Conservation (phyloP, 1,284 basidiomycete species). For the Trichosporon ovoides region DNA sequence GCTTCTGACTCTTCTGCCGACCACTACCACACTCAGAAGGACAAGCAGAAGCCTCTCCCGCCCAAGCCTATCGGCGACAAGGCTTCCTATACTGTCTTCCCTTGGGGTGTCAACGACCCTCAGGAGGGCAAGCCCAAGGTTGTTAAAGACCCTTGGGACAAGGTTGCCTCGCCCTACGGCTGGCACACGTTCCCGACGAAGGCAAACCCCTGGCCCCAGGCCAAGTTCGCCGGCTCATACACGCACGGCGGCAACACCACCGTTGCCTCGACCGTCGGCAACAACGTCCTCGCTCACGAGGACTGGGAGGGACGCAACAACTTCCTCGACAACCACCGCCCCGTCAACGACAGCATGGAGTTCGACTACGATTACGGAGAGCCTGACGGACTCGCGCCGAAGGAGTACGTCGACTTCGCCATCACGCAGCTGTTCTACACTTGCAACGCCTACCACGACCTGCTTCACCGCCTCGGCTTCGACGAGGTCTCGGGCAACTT, state of each 20-base stretch:
- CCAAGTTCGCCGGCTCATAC: conserved; percentile 36
- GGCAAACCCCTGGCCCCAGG: conserved; percentile 39
- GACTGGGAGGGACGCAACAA: conserved; percentile 68
- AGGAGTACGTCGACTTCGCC: conserved; percentile 77
- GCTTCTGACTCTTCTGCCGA: conserved; percentile 29
- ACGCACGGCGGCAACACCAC: conserved; percentile 52
- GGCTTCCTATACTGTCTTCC: conserved; percentile 47
- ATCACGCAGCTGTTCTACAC: conserved; percentile 92
- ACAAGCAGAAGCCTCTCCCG: conserved; percentile 47
- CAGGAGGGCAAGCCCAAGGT: conserved; percentile 39
- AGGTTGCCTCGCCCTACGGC: conserved; percentile 71
- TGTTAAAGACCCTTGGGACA: conserved; percentile 59
- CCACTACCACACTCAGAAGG: conserved; percentile 25
- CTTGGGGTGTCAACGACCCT: conserved; percentile 50
- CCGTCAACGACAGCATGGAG: conserved; percentile 55
- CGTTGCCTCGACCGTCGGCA: conserved; percentile 78
- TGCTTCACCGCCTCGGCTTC: conserved; percentile 67
- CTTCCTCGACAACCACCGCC: conserved; percentile 74
- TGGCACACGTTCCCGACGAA: conserved; percentile 65
- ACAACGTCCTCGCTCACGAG: conserved; percentile 63
- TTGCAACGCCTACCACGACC: conserved; percentile 63
- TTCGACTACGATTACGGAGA: conserved; percentile 69
- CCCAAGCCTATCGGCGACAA: conserved; percentile 25
- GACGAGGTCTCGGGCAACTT: conserved; percentile 90
- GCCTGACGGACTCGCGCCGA: conserved; percentile 49